Evolutionary conservation across 208 protist genomes (phyloP), one percentile per base, ranked within the genome.

Genomic region (Trypanosoma congolense): DNA sequence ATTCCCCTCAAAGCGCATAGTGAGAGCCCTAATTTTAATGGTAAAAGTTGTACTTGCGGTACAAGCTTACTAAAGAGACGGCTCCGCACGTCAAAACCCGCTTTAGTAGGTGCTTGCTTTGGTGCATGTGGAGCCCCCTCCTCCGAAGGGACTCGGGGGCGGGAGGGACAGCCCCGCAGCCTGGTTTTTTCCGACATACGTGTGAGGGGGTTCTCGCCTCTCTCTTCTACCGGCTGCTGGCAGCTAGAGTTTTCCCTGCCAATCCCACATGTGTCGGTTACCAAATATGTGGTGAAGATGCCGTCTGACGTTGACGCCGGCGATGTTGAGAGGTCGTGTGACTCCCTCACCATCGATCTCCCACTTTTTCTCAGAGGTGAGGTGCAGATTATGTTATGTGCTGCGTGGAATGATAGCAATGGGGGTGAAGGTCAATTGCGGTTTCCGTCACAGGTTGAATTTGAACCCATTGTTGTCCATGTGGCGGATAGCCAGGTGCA

Each of bases 361-460:
- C 61, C 61, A 1, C 22, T 68, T 5, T 68, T 68, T 49, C 16
- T 68, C n/a, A 52, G 61, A 4, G 54, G 62, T 30, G 54, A 69
- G 24, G 22, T 61, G 19, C 53, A 69, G 10, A 61, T 40, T 1
- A 16, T 35, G 14, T 16, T 69, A n/a, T 22, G 31, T 22, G 62
- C 62, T 3, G 18, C 55, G 0, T 69, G 62, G 53, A 35, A 26
- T 40, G 55, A 54, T 28, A 52, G 22, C 28, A 45, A 35, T 30
- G 28, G 19, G 12, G 42, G 38, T 22, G 53, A 41, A 21, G 8
- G 10, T 3, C n/a, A 22, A 43, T 54, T 18, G 28, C 47, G 41
- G 9, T 2, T 56, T 21, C 22, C 46, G 2, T 5, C 60, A 18
- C 9, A 52, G 48, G 38, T 61, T 10, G 29, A 52, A 30, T 61